Percentiles rank a stretch among this genome's conserved stretches.
These are phyloP conservation scores for Cyclotella atomus DNA, from an alignment of 108 stramenopile species.

Conservation along the genomic window DNA sequence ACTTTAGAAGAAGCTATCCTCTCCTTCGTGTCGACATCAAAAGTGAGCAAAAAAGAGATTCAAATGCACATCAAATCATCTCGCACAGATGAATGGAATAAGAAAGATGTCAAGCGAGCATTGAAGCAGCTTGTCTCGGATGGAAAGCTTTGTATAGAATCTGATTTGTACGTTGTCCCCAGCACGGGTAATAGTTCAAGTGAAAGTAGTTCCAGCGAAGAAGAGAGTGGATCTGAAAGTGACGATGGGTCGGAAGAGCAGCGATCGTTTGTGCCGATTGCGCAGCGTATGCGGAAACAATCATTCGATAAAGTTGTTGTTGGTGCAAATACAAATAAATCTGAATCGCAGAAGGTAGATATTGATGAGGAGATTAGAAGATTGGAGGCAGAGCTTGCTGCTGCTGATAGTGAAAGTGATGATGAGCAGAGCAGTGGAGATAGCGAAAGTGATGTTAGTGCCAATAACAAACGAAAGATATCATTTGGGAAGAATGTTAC, in stretches of 20 bases:
- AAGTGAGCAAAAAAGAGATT: conserved; percentile 12
- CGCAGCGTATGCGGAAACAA: conserved; percentile 48
- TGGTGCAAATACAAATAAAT: neutral
- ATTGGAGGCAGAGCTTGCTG: conserved; percentile 78
- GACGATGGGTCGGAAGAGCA: conserved; percentile 3
- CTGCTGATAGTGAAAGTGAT: conserved; percentile 37
- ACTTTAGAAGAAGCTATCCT: conserved; percentile 22
- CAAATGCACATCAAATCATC: neutral
- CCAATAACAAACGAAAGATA: conserved; percentile 12
- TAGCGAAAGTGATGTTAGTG: conserved; percentile 15
- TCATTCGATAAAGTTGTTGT: neutral
- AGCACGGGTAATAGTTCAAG: neutral
- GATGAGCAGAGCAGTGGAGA: conserved; percentile 48
- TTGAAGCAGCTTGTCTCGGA: conserved; percentile 47
- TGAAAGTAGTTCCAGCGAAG: neutral
- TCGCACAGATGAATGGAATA: conserved; percentile 11
- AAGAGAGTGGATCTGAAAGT: neutral
- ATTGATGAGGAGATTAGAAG: conserved; percentile 82
- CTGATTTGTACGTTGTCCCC: conserved; percentile 32
- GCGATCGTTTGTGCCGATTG: conserved; percentile 55
- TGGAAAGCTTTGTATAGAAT: conserved; percentile 53
- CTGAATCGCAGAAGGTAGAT: conserved; percentile 31
- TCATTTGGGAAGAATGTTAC: conserved; percentile 13
- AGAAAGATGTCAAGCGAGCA: conserved; percentile 48
- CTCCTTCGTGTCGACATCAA: conserved; percentile 22